Conservation (phyloP, 257 asterid genomes). For the Lavandula angustifolia region DNA sequence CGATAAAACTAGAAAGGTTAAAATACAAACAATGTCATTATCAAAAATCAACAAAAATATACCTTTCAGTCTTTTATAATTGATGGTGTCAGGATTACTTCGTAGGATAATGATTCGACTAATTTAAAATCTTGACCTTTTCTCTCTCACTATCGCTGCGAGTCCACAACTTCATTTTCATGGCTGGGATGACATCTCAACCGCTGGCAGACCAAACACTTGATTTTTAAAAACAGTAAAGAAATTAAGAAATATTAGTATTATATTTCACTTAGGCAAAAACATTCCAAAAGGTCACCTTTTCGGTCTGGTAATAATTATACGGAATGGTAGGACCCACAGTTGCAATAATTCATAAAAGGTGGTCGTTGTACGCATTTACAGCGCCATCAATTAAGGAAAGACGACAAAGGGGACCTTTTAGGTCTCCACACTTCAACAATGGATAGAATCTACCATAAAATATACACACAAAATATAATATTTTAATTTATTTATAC, state of each 20-base stretch:
- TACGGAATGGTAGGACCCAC: slow-evolving; percentile 31
- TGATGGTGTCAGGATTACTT: too few relatives aligned
- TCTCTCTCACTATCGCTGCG: too few relatives aligned
- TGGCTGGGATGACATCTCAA: too few relatives aligned
- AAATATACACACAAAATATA: not conserved
- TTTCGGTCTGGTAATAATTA: not conserved
- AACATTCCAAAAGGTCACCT: not conserved
- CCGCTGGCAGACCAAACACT: not conserved
- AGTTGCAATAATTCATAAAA: slow-evolving; percentile 34
- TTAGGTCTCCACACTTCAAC: slow-evolving; percentile 23
- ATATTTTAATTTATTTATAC: too few relatives aligned
- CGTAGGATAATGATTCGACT: not conserved
- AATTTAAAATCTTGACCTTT: not conserved
- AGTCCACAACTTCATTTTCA: not conserved
- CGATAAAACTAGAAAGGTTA: too few relatives aligned
- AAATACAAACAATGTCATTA: too few relatives aligned
- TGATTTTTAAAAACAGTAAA: too few relatives aligned
- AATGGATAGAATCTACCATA: not conserved
- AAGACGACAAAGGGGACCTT: slow-evolving; percentile 42
- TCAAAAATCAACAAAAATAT: too few relatives aligned
- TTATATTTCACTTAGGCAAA: not conserved
- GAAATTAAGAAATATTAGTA: not conserved
- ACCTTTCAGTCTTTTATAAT: too few relatives aligned
- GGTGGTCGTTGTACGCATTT: slow-evolving; percentile 33
- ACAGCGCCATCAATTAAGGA: not conserved